These are phyloP conservation scores for Sporobolomyces pararoseus DNA, from an alignment of 768 basidiomycete genomes.

Conservation along the genomic window DNA sequence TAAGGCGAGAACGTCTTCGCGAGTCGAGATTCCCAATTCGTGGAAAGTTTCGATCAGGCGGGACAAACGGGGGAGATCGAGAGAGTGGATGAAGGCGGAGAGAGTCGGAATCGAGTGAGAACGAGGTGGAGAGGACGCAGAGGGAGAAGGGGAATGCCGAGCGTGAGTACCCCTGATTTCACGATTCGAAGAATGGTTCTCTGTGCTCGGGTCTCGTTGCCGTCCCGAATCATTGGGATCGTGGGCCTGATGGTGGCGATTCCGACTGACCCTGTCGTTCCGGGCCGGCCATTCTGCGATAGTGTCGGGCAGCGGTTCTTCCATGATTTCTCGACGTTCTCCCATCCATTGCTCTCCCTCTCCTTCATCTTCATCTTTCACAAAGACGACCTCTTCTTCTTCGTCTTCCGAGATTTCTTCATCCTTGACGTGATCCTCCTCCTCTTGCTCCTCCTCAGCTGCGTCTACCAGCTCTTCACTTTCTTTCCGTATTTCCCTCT, in stretches of 20 bases:
- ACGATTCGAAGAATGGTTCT: too few relatives aligned
- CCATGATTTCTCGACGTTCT: too few relatives aligned
- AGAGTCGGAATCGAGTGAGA: neutral
- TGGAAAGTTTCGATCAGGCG: slow-evolving; percentile 8
- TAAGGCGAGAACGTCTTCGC: slow-evolving; percentile 18
- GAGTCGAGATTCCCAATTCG: neutral
- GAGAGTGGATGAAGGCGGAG: slow-evolving; percentile 23
- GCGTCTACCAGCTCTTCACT: neutral
- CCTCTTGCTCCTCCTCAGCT: neutral
- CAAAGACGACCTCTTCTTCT: neutral
- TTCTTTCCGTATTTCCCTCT: neutral
- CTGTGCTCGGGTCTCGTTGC: too few relatives aligned
- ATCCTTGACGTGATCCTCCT: neutral
- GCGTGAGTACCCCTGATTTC: too few relatives aligned
- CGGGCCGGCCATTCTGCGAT: too few relatives aligned
- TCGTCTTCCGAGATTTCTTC: neutral
- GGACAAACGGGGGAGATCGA: slow-evolving; percentile 28
- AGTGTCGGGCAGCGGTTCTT: too few relatives aligned
- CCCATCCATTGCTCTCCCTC: too few relatives aligned
- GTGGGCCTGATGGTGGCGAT: too few relatives aligned
- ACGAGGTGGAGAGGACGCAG: neutral
- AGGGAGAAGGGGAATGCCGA: too few relatives aligned
- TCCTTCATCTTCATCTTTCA: neutral
- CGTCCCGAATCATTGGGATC: too few relatives aligned
- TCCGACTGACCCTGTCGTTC: too few relatives aligned